phyloP scores from a whole-genome alignment of 2,329 filamentous ascomycete species.

The Aspergillus fijiensis region DNA sequence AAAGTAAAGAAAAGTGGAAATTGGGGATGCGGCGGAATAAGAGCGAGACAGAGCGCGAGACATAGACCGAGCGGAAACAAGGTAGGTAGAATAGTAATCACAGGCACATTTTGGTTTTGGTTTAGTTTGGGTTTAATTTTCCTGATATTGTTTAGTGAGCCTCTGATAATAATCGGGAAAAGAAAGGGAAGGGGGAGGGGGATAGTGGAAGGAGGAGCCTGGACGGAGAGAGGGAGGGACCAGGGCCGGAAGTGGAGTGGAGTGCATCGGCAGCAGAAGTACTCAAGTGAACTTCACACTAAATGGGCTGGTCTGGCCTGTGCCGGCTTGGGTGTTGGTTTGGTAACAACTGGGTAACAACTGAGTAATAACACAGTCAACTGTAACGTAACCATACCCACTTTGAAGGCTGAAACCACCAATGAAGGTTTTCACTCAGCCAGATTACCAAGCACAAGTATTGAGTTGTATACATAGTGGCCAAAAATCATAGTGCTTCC shows the following conservation, averaged over 20 bases:
- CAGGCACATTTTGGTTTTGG: not conserved
- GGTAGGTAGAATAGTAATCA: not conserved
- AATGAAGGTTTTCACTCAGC: not conserved
- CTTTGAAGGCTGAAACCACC: not conserved
- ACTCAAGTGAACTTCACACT: not conserved
- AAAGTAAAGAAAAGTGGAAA: not conserved
- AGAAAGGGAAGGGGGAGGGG: not conserved
- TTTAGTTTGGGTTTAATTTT: not conserved
- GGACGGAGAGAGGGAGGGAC: not conserved
- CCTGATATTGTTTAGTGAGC: not conserved
- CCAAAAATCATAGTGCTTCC: too few relatives aligned
- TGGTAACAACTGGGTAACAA: not conserved
- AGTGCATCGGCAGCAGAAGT: conserved; percentile 1
- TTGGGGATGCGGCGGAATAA: not conserved
- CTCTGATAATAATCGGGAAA: not conserved
- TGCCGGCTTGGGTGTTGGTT: not conserved
- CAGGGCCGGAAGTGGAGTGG: conserved; percentile 5
- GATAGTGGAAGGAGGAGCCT: not conserved
- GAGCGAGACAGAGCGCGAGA: conserved; percentile 6
- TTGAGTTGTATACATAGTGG: too few relatives aligned
- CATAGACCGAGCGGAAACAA: conserved; percentile 1
- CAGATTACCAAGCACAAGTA: not conserved
- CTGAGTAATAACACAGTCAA: not conserved
- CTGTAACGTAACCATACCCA: not conserved
- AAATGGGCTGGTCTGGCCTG: conserved; percentile 3